Base-by-base conservation (phyloP, 768 basidiomycete genomes). In the Suillus sp. region DNA sequence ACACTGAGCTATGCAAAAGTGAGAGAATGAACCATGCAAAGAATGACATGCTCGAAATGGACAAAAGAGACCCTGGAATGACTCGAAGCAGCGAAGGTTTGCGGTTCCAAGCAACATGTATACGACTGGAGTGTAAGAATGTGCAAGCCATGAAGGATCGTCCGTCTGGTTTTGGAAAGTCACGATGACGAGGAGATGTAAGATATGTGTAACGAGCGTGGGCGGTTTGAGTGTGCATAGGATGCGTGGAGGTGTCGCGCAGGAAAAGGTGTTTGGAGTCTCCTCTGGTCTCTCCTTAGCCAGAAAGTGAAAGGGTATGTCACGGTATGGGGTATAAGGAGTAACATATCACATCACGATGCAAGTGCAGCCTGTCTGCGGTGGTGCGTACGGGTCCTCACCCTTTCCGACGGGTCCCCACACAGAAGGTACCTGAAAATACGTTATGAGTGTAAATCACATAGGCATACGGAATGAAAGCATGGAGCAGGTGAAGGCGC, bases 321-420 rank as follows among this genome's bases (percentile, higher is more conserved):
- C 68, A 68, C 66, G 62, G 67, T 55, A 64, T 64, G 68, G 75
- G 77, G 75, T 77, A 78, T 74, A 70, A 60, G 47, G 66, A 64
- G 55, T 55, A 59, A 65, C 50, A 65, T 66, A 74, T 85, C 80
- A 90, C 90, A 91, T 91, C 72, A 91, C 78, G 59, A 83, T 73
- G 74, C 90, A 91, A 71, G 80, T 85, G 80, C 90, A 91, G 35
- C 89, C 86, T 70, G 85, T 80, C 57, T 87, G 83, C 71, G 88
- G 91, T 58, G 93, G 91, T 61, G 92, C 91, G 76, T 95, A 98
- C 45, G 96, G 96, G 74, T 98, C 95, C 76, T 96, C 92, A 69
- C 85, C 86, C 79, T 93, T 94, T 70, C 85, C 87, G 35, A 95
- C 85, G 18, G 92, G 89, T 22, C 96, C 96, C 96, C 96, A 99